Percentiles rank a stretch among this genome's conserved stretches.
These are phyloP conservation scores for Coelastrella sp. DNA, from an alignment of 139 green algal genomes.

Conservation along the genomic window DNA sequence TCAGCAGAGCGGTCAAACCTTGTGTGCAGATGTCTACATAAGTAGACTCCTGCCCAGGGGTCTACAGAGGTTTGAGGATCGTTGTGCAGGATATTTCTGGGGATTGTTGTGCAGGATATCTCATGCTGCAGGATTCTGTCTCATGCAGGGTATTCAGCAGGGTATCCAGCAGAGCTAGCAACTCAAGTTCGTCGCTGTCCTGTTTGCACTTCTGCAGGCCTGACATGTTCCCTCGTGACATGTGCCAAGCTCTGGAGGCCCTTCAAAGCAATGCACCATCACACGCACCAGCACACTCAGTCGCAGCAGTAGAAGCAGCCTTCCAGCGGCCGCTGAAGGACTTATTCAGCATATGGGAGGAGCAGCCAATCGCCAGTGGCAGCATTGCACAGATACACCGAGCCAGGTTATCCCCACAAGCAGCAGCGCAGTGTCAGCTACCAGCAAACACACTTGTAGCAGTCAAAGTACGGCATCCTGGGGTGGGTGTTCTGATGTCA, in stretches of 20 bases:
- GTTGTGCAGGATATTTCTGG: no score
- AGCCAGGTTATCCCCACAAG: slow-evolving; percentile 16
- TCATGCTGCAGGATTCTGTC: no score
- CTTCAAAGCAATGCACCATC: slow-evolving; percentile 81
- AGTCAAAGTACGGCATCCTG: slow-evolving; percentile 86
- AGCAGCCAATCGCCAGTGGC: slow-evolving; percentile 87
- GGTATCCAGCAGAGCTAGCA: no score
- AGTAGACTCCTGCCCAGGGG: no score
- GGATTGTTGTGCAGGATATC: no score
- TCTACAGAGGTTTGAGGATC: no score
- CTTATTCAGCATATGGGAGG: slow-evolving; percentile 90
- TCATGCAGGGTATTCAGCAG: no score
- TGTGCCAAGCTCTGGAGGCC: slow-evolving; percentile 83
- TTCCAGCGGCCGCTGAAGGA: slow-evolving; percentile 79
- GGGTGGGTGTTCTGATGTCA: slow-evolving; percentile 77
- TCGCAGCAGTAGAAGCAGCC: slow-evolving; percentile 75
- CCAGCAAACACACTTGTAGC: slow-evolving; percentile 65
- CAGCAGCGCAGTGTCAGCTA: slow-evolving; percentile 47
- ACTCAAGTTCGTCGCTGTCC: not conserved
- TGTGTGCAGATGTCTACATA: no score
- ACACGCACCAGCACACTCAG: slow-evolving; percentile 68
- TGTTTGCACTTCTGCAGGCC: slow-evolving; percentile 57
- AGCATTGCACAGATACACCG: slow-evolving; percentile 92
- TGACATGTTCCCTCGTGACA: slow-evolving; percentile 95
- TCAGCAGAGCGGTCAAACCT: no score